Evolutionary conservation across 129 eudicot species (phyloP).

Genomic region (Scalesia atractyloides): DNA sequence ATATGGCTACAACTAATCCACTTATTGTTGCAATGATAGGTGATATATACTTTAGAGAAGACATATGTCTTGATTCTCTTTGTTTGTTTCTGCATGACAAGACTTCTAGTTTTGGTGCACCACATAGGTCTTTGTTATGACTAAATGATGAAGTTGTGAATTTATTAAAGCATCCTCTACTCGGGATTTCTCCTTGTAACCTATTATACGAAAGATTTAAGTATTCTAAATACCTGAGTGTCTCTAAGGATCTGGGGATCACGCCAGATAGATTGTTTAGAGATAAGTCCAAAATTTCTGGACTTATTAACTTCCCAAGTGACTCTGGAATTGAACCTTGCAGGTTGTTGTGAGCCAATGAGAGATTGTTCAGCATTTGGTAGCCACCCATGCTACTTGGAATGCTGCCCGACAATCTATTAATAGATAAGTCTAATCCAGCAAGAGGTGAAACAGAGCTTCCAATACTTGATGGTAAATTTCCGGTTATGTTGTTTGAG

Average conservation of each 20-base stretch:
- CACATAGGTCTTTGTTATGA: conserved; percentile 31
- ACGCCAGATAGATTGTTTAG: conserved; percentile 27
- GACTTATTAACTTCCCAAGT: conserved; percentile 11
- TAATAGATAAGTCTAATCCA: conserved; percentile 35
- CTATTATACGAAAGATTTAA: conserved; percentile 33
- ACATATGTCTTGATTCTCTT: not conserved
- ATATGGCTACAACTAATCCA: not conserved
- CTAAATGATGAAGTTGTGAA: conserved; percentile 29
- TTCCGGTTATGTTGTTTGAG: conserved; percentile 30
- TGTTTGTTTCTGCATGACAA: conserved; percentile 12
- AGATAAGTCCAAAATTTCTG: conserved; percentile 35
- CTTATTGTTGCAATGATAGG: conserved; percentile 4
- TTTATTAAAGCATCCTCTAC: conserved; percentile 24
- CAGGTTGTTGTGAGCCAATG: conserved; percentile 26
- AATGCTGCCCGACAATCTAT: conserved; percentile 38
- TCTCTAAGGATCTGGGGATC: conserved; percentile 27
- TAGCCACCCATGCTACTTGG: conserved; percentile 31
- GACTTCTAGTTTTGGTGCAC: conserved; percentile 24
- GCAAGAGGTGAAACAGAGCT: conserved; percentile 22
- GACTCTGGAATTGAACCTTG: conserved; percentile 36
- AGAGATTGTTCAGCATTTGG: conserved; percentile 28
- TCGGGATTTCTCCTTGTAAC: conserved; percentile 41
- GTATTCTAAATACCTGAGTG: conserved; percentile 24
- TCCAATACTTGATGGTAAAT: conserved; percentile 33
- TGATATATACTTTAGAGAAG: conserved; percentile 23